A percentile compares a stretch with the other conserved stretches of the same genome.
Conservation (phyloP, 805 yeast genomes). For the Suhomyces prunicola region DNA sequence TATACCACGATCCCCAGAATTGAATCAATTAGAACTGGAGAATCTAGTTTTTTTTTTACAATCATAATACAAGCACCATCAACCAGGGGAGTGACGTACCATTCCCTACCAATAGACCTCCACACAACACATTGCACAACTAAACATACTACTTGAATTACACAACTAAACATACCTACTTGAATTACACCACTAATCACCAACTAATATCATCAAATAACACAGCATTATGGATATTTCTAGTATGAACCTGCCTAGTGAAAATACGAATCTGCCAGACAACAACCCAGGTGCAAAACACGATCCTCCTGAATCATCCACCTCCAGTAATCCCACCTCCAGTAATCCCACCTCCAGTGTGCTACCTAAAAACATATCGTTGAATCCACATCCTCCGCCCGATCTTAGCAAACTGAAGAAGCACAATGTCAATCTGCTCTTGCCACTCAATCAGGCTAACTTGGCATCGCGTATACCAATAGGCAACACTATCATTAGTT, state of each 20-base stretch:
- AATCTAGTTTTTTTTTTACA: background rate
- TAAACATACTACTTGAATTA: too few species aligned
- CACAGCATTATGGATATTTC: too few species aligned
- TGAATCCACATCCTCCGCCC: conserved; percentile 1
- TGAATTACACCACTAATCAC: too few species aligned
- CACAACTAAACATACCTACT: too few species aligned
- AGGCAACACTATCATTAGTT: background rate
- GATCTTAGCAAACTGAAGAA: background rate
- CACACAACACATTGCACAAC: too few species aligned
- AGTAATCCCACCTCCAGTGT: background rate
- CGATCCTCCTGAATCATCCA: background rate
- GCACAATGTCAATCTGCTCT: background rate
- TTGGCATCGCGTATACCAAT: background rate
- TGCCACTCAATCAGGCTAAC: background rate
- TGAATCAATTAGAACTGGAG: background rate
- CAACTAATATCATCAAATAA: too few species aligned
- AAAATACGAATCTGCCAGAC: too few species aligned
- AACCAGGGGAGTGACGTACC: too few species aligned
- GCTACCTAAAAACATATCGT: background rate
- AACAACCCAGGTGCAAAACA: background rate
- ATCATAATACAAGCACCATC: background rate
- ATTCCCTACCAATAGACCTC: background rate
- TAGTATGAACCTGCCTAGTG: too few species aligned
- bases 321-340: background rate
- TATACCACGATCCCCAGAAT: background rate